Percentiles rank a stretch among this genome's conserved stretches.
Evolutionary conservation across 768 basidiomycete genomes (phyloP).

Genomic region (Psilocybe azurescens): DNA sequence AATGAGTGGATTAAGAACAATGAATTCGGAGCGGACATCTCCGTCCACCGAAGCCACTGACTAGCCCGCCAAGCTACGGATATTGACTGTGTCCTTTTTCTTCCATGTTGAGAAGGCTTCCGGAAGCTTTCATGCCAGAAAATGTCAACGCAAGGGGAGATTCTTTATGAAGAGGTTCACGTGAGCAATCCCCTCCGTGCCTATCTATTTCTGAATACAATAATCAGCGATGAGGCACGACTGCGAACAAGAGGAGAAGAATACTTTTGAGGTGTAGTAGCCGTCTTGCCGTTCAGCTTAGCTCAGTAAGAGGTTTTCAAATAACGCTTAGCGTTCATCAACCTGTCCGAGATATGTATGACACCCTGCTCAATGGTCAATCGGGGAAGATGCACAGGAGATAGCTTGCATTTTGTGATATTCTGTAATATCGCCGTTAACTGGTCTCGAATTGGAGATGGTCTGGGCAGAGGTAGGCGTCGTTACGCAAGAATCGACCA

Average conservation of each 20-base stretch:
- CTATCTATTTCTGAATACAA: not conserved
- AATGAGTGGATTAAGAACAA: not conserved
- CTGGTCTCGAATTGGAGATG: not conserved
- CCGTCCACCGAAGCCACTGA: not conserved
- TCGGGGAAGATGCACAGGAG: not conserved
- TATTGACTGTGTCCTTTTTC: not conserved
- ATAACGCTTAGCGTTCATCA: not conserved
- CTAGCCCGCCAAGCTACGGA: not conserved
- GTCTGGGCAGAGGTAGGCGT: not conserved
- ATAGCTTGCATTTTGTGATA: not conserved
- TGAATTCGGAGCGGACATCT: not conserved
- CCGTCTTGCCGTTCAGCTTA: not conserved
- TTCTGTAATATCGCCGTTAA: not conserved
- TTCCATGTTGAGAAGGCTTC: not conserved
- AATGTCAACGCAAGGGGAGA: not conserved
- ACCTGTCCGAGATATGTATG: not conserved
- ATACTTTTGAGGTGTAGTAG: not conserved
- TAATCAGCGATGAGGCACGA: not conserved
- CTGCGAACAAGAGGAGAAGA: not conserved
- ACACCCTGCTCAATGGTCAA: not conserved
- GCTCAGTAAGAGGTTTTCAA: not conserved
- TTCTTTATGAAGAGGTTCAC: not conserved
- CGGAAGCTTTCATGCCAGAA: constrained; percentile 10
- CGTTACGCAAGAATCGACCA: not conserved
- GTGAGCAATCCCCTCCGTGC: not conserved